Percentiles rank a stretch among this genome's conserved stretches.
phyloP scores from a whole-genome alignment of 176 grass and related monocot species.

The Calamus simplicifolius region DNA sequence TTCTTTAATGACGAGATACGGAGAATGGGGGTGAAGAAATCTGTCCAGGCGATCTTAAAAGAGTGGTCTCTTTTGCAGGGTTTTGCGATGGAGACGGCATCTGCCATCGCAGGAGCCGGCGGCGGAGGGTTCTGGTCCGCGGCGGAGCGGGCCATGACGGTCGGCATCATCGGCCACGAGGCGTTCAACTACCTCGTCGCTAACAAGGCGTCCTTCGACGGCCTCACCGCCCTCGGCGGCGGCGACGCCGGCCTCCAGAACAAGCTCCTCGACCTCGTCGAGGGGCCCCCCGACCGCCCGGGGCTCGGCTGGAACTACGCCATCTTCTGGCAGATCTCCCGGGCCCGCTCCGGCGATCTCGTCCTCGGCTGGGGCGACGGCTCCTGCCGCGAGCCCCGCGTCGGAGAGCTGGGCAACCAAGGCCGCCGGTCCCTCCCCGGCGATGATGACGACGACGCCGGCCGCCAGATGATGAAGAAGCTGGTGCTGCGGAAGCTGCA shows the following conservation, averaged over 20 bases:
- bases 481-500: slow-evolving; percentile 67
- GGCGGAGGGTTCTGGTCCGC: slow-evolving; percentile 50
- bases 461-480: slow-evolving; percentile 48
- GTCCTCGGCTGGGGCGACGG: slow-evolving; percentile 96
- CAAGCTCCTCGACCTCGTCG: slow-evolving; percentile 76
- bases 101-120: slow-evolving; percentile 15
- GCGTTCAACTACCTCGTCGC: slow-evolving; percentile 77
- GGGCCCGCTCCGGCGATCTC: slow-evolving; percentile 64
- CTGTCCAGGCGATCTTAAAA: too few relatives aligned
- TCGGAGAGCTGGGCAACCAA: slow-evolving; percentile 30
- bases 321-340: slow-evolving; percentile 93
- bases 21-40: too few relatives aligned
- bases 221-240: slow-evolving; percentile 34
- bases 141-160: slow-evolving; percentile 45
- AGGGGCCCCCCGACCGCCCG: slow-evolving; percentile 30
- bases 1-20: background rate
- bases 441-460: background rate
- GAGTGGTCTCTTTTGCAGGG: too few relatives aligned
- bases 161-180: slow-evolving; percentile 56
- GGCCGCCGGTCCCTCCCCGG: slow-evolving; percentile 25
- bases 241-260: slow-evolving; percentile 63
- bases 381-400: slow-evolving; percentile 60
- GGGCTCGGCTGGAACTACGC: slow-evolving; percentile 85
- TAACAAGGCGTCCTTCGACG: slow-evolving; percentile 55
- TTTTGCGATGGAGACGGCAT: background rate